Evolutionary conservation across 257 asterid species (phyloP).

Genomic region (Gynochthodes officinalis): DNA sequence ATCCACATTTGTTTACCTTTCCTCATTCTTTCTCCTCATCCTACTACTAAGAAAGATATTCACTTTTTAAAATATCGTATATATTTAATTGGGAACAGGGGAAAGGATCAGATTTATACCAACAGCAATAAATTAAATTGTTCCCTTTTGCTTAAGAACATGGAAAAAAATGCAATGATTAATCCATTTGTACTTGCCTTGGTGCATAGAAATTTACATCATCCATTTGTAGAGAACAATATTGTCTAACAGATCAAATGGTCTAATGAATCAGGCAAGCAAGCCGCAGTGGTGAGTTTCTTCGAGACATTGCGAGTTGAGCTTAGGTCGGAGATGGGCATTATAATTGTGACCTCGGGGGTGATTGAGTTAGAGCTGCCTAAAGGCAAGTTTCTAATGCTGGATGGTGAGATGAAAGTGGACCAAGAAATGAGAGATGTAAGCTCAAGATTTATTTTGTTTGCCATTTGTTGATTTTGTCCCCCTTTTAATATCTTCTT

Average conservation of each 20-base stretch:
- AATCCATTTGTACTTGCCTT: no score
- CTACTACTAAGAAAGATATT: no score
- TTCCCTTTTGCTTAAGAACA: no score
- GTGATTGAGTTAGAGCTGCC: conserved; percentile 59
- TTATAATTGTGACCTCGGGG: conserved; percentile 64
- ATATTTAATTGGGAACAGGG: no score
- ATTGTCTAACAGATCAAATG: background rate
- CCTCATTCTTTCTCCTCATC: no score
- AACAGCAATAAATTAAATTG: no score
- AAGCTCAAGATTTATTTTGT: conserved; percentile 12
- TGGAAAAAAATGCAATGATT: no score
- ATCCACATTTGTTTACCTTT: no score
- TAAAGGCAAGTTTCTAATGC: conserved; percentile 49
- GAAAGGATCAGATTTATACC: no score
- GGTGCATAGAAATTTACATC: no score
- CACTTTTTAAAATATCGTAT: no score
- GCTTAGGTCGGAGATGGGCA: conserved; percentile 56
- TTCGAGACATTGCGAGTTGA: conserved; percentile 73
- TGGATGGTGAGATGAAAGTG: conserved; percentile 41
- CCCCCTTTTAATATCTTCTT: no score
- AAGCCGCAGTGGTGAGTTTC: conserved; percentile 64
- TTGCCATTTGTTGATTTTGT: background rate
- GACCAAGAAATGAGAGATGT: conserved; percentile 69
- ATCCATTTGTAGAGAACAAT: background rate
- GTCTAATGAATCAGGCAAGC: conserved; percentile 46